These are phyloP conservation scores for Tolypocladium ovalisporum DNA, from an alignment of 2,329 filamentous ascomycete species.

Conservation along the genomic window DNA sequence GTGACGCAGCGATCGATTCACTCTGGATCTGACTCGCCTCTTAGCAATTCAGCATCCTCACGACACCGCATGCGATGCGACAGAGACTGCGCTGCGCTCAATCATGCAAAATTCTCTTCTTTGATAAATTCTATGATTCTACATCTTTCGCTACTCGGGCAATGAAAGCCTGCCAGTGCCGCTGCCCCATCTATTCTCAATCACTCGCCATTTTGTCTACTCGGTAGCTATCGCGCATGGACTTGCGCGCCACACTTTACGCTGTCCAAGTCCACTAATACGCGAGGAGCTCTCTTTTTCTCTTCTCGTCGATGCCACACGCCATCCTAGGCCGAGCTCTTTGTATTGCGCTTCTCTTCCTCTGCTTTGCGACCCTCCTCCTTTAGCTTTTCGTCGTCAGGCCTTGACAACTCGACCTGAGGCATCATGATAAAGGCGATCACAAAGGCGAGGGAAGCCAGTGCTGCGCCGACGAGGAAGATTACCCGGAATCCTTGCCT, in stretches of 20 bases:
- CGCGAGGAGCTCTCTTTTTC: too few relatives aligned
- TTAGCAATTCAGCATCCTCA: not conserved
- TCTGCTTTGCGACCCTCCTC: conserved; percentile 18
- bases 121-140: not conserved
- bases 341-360: conserved; percentile 8
- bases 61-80: not conserved
- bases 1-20: not conserved
- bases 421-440: conserved; percentile 28
- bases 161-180: not conserved
- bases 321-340: not conserved
- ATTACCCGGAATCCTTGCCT: conserved; percentile 23
- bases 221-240: not conserved
- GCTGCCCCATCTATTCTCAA: not conserved
- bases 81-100: not conserved
- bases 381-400: conserved; percentile 25
- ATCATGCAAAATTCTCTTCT: too few relatives aligned
- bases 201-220: not conserved
- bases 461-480: conserved; percentile 23
- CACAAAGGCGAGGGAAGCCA: conserved; percentile 24
- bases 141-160: not conserved
- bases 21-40: not conserved
- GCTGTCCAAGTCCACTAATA: too few relatives aligned
- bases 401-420: conserved; percentile 23
- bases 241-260: not conserved
- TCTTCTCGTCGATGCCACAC: not conserved